Base-by-base conservation (phyloP, 2,329 filamentous ascomycete genomes). In the Penicillium frequentans region DNA sequence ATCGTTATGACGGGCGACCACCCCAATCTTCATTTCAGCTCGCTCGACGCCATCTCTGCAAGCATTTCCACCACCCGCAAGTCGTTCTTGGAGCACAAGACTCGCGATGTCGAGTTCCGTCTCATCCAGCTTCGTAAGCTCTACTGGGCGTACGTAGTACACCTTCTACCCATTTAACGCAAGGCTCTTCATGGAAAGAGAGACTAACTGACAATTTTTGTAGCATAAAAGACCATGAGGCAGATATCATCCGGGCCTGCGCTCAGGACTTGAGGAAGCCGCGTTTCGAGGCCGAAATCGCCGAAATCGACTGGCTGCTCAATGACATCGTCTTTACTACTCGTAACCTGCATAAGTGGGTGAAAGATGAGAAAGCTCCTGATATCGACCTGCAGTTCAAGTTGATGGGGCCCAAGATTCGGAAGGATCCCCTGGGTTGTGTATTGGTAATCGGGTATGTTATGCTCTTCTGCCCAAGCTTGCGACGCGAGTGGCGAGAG, bases 81-180 rank as follows among this genome's bases (percentile, higher is more conserved):
- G 50, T 86, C 88, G 16, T 98, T 91, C 77, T 82, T 83, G 66
- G 84, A 90, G 19, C 87, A 92, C 73, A 90, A 88, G 77, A 97
- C 93, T 43, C 91, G 92, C 71, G 84, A 90, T 54, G 72, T 97
- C 59, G 84, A 90, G 68, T 98, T 89, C 79, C 87, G 95, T 62
- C 81, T 93, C 61, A 82, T 86, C 54, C 95, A 98, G 82, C 86
- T 99, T 58, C 89, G 93, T 66, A 93, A 92, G 82, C 87, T 98
- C 55, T 98, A 96, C 81, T 98, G 95, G 95, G 92, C 85, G 80
- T 82, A 64, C 75, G 75, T 70, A 14, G 5, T 35, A 35, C 6
- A 35, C n/a, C 33, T 39, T 44, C 42, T 5, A 8, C 43, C 5
- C 23, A 37, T 48, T 27, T n/a, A 16, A 35, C 13, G 14, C 31